phyloP scores from a whole-genome alignment of 2,329 filamentous ascomycete species.

The Chalara sp. region DNA sequence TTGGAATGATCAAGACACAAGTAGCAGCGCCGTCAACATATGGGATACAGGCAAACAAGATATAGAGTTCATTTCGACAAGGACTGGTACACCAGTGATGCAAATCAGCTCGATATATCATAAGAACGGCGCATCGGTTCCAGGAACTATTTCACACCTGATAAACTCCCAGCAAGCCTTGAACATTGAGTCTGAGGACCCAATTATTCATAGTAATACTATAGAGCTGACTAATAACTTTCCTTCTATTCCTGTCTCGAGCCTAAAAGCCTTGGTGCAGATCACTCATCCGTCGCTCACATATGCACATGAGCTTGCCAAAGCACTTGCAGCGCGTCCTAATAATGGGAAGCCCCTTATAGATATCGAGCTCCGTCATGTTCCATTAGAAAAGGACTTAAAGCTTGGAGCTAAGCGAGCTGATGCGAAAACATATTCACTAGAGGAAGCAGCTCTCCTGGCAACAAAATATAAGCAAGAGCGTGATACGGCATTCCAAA shows the following conservation, averaged over 20 bases:
- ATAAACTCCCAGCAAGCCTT: constrained; percentile 21
- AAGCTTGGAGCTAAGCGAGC: background rate
- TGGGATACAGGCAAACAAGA: constrained; percentile 52
- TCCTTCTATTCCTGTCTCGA: constrained; percentile 38
- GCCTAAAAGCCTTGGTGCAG: constrained; percentile 45
- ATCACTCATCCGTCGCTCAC: constrained; percentile 50
- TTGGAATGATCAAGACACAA: constrained; percentile 10
- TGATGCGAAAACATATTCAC: background rate
- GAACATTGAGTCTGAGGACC: constrained; percentile 34
- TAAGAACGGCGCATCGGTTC: constrained; percentile 48
- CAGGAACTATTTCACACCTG: constrained; percentile 47
- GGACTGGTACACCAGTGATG: constrained; percentile 39
- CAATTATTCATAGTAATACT: constrained; percentile 40
- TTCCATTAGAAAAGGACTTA: constrained; percentile 17
- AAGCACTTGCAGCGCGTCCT: constrained; percentile 36
- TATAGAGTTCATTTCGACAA: constrained; percentile 52
- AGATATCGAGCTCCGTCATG: constrained; percentile 22
- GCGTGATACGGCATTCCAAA: constrained; percentile 39
- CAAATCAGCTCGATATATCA: constrained; percentile 52
- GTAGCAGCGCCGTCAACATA: constrained; percentile 34
- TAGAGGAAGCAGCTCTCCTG: constrained; percentile 6
- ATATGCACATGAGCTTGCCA: constrained; percentile 53
- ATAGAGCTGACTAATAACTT: constrained; percentile 49
- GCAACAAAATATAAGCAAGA: constrained; percentile 8
- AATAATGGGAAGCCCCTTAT: constrained; percentile 11